Percentiles rank a stretch among this genome's conserved stretches.
These are phyloP conservation scores for Fusarium multiceps DNA, from an alignment of 2,329 filamentous ascomycete genomes.

Conservation along the genomic window DNA sequence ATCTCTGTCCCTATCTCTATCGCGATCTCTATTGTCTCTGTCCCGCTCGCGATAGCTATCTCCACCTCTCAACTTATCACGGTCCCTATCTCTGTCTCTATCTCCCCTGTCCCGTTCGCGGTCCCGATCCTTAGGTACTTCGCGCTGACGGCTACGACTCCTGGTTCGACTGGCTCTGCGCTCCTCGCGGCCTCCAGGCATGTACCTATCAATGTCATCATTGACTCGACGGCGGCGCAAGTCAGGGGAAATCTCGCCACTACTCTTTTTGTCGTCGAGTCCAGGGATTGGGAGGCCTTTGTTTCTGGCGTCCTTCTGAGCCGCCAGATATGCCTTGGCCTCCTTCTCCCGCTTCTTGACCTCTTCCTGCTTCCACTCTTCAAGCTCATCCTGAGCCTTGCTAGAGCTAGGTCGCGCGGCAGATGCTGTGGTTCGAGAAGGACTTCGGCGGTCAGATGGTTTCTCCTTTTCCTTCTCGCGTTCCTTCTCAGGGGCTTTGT, in stretches of 20 bases:
- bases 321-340: constrained; percentile 72
- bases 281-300: constrained; percentile 69
- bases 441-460: constrained; percentile 55
- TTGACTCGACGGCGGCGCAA: constrained; percentile 45
- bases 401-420: constrained; percentile 53
- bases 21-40: constrained; percentile 42
- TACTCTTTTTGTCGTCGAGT: constrained; percentile 64
- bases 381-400: constrained; percentile 61
- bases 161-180: constrained; percentile 52
- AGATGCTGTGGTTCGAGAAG: constrained; percentile 56
- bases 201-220: constrained; percentile 58
- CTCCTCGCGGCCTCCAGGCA: constrained; percentile 58
- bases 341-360: constrained; percentile 71
- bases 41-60: constrained; percentile 34
- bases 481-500: constrained; percentile 24
- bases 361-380: constrained; percentile 70
- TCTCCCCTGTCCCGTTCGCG: constrained; percentile 47
- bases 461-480: constrained; percentile 33
- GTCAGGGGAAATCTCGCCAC: constrained; percentile 60
- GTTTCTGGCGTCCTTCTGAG: constrained; percentile 68
- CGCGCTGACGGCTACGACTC: constrained; percentile 50
- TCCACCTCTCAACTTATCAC: constrained; percentile 44
- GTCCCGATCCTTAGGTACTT: constrained; percentile 49
- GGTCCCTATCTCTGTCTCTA: constrained; percentile 41
- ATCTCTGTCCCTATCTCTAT: constrained; percentile 49